These are phyloP conservation scores for Plasmodium gaboni DNA, from an alignment of 169 alveolate genomes.

Conservation along the genomic window DNA sequence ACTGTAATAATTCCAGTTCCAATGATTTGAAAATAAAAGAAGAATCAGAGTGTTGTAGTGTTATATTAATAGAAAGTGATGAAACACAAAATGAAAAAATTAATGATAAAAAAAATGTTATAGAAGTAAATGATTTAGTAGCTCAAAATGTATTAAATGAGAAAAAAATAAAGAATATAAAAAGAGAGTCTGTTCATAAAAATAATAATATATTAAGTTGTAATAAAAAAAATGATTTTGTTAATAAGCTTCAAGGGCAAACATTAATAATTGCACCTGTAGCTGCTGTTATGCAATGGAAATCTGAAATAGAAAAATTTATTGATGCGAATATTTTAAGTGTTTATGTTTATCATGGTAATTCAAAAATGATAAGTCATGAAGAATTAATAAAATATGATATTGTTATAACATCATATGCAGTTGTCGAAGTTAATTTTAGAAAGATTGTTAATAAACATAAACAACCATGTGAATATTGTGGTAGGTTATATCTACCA, in stretches of 20 bases:
- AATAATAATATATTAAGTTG: too few species aligned
- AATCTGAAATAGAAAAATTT: constrained; percentile 84
- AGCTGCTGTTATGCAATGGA: constrained; percentile 90
- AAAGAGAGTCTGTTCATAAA: background rate
- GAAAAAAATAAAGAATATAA: background rate
- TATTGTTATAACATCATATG: constrained; percentile 87
- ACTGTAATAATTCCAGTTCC: too few species aligned
- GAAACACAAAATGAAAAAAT: background rate
- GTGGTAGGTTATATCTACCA: constrained; percentile 89
- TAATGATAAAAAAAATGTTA: background rate
- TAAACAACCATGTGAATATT: constrained; percentile 87
- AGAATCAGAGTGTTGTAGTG: constrained; percentile 7
- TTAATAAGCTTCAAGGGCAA: constrained; percentile 66
- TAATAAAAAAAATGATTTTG: background rate
- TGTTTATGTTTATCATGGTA: constrained; percentile 86
- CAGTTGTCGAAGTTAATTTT: constrained; percentile 84
- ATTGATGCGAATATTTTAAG: constrained; percentile 78
- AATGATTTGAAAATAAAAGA: constrained; percentile 6
- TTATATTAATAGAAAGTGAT: background rate
- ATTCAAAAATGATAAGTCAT: constrained; percentile 76
- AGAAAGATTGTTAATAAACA: constrained; percentile 77
- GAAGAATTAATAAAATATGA: constrained; percentile 87
- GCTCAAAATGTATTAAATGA: background rate
- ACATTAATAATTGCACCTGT: constrained; percentile 87
- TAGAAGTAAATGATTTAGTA: background rate